A percentile compares a stretch with the other conserved stretches of the same genome.
Evolutionary conservation across 495 filamentous ascomycete species (phyloP).

Genomic region (Lindgomyces ingoldianus): DNA sequence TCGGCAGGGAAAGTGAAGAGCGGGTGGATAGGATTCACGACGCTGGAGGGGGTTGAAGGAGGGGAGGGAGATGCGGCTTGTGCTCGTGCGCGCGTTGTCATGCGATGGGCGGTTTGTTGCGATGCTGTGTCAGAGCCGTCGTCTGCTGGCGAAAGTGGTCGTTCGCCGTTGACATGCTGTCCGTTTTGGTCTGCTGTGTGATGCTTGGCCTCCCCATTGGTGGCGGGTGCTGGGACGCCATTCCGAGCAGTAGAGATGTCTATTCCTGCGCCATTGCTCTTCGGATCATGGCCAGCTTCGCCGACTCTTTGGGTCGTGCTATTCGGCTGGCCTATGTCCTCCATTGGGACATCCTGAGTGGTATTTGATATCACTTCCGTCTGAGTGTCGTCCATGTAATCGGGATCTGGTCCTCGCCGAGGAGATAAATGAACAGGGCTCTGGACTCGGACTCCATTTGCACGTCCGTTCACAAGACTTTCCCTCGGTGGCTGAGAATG

Average conservation of each 20-base stretch:
- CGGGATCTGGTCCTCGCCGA: background rate
- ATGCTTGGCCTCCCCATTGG: background rate
- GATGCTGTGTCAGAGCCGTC: conserved; percentile 42
- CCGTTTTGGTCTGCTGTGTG: conserved; percentile 9
- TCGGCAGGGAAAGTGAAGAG: conserved; percentile 75
- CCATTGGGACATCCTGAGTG: conserved; percentile 19
- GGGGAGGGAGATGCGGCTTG: conserved; percentile 52
- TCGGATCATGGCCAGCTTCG: background rate
- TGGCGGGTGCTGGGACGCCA: background rate
- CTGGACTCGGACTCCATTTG: background rate
- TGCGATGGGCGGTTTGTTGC: conserved; percentile 57
- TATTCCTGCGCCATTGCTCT: background rate
- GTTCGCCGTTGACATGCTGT: conserved; percentile 43
- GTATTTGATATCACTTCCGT: conserved; percentile 4
- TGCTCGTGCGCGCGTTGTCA: conserved; percentile 68
- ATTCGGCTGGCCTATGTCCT: conserved; percentile 17
- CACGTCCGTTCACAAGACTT: background rate
- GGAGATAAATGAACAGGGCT: background rate
- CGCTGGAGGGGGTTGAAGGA: conserved; percentile 51
- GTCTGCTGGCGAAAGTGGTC: conserved; percentile 26
- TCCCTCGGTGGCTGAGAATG: background rate
- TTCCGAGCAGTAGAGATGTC: no score
- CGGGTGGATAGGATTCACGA: conserved; percentile 66
- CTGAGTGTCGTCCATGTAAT: background rate
- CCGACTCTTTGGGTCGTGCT: background rate